Conservation (phyloP, 2,329 filamentous ascomycete genomes). For the Venturia carpophila region DNA sequence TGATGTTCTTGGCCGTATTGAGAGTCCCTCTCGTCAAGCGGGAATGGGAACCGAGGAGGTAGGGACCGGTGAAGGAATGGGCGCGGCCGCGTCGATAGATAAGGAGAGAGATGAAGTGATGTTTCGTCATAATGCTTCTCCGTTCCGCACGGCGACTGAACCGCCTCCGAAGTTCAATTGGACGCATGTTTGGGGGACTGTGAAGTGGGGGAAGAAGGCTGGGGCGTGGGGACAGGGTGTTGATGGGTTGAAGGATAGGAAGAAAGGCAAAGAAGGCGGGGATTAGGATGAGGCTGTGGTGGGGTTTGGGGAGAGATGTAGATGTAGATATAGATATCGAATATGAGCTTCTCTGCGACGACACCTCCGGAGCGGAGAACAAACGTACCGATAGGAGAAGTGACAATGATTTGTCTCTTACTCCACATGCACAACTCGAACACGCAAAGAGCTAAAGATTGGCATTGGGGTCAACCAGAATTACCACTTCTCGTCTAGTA, state of each 20-base stretch:
- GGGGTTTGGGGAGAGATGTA: neutral
- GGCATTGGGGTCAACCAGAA: too few species aligned
- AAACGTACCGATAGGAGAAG: too few species aligned
- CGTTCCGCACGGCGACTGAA: slow-evolving; percentile 38
- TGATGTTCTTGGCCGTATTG: neutral
- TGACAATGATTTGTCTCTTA: too few species aligned
- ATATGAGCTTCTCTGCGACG: too few species aligned
- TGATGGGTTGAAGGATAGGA: slow-evolving; percentile 38
- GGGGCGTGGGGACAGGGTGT: slow-evolving; percentile 45
- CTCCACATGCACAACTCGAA: too few species aligned
- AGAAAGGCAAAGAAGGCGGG: slow-evolving; percentile 25
- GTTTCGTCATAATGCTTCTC: slow-evolving; percentile 39
- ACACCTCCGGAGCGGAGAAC: too few species aligned
- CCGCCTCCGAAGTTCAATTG: slow-evolving; percentile 44
- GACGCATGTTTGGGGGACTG: slow-evolving; percentile 48
- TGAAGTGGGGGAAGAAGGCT: slow-evolving; percentile 46
- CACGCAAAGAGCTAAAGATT: too few species aligned
- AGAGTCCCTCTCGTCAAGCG: neutral
- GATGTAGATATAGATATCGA: neutral
- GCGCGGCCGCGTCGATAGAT: slow-evolving; percentile 23
- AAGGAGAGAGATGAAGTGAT: slow-evolving; percentile 28
- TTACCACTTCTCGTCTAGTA: too few species aligned
- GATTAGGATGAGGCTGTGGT: neutral
- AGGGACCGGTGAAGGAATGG: slow-evolving; percentile 19
- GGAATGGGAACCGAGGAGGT: neutral